These are phyloP conservation scores for Fusarium sterilihyphosum DNA, from an alignment of 2,329 filamentous ascomycete genomes.

Conservation along the genomic window DNA sequence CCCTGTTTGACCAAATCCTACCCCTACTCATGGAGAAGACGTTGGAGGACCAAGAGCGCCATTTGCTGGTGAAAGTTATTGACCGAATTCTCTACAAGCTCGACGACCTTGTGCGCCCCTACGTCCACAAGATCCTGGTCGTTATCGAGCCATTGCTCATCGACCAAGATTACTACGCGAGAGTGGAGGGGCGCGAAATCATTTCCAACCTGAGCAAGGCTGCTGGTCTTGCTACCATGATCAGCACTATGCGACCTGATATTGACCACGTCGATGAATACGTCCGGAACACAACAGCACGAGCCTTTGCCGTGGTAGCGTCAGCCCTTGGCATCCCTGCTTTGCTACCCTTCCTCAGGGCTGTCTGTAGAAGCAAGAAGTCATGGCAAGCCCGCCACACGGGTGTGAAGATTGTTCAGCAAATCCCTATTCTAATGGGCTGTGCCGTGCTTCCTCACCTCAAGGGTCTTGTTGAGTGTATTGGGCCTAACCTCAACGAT, in stretches of 20 bases:
- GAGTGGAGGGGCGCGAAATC: slow-evolving; percentile 97
- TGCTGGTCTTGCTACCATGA: slow-evolving; percentile 97
- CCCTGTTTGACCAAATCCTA: slow-evolving; percentile 96
- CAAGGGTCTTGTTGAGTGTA: slow-evolving; percentile 95
- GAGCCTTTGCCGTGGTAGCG: slow-evolving; percentile 96
- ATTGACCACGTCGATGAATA: slow-evolving; percentile 99
- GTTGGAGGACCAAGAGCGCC: slow-evolving; percentile 95
- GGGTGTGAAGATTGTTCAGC: slow-evolving; percentile 98
- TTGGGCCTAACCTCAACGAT: slow-evolving; percentile 94
- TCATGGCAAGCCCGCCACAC: slow-evolving; percentile 99
- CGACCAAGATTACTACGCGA: slow-evolving; percentile 98
- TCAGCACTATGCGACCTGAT: slow-evolving; percentile 98
- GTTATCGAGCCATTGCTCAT: slow-evolving; percentile 99
- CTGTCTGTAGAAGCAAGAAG: slow-evolving; percentile 97
- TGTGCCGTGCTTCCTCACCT: slow-evolving; percentile 95
- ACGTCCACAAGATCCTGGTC: slow-evolving; percentile 97
- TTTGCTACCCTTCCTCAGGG: slow-evolving; percentile 91
- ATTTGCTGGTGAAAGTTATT: slow-evolving; percentile 98
- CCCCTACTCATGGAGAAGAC: slow-evolving; percentile 98
- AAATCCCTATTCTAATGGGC: slow-evolving; percentile 98
- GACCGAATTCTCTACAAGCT: slow-evolving; percentile 98
- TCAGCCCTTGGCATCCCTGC: slow-evolving; percentile 96
- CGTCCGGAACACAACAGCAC: slow-evolving; percentile 95
- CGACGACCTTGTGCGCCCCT: slow-evolving; percentile 94
- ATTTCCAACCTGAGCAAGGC: slow-evolving; percentile 98